Base-by-base conservation (phyloP, 192 early-diverging fungal species). In the Lobulomyces angularis region DNA sequence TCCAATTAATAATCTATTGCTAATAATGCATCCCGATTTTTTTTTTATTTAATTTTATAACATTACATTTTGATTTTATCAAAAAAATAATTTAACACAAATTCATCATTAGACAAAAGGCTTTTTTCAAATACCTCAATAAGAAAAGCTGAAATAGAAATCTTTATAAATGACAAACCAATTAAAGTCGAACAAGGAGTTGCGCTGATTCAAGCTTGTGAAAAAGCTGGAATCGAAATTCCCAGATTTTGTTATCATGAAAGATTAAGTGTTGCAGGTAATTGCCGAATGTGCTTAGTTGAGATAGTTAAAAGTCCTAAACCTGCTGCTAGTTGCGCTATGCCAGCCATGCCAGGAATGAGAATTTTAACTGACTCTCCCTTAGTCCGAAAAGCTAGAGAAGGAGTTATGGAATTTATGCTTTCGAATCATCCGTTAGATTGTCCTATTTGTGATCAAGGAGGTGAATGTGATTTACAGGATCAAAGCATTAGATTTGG, bases 251-350 rank as follows among this genome's bases (percentile, higher is more conserved):
- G 78, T 61, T 82, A 83, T 70, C 80, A 84, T 69, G 87, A 91
- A 58, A 84, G 95, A 29, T 73, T 98, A 28, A 82, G 86, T 8
- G 73, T 98, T 38, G 95, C 95, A 8, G 95, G 95, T 56, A 98
- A 98, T 78, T 98, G 95, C 59, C 85, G 95, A 57, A 96, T 98
- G 91, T 98, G 95, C 57, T 74, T 98, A 44, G 92, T 98, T 23
- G 95, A 98, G 68, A 65, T 98, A 25, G 92, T 93, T 62, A 88
- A 82, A 58, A 74, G 86, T 35, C 92, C 92, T 35, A 98, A 98
- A 64, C 83, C 91, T 26, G 67, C 88, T 16, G 92, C 95, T 11
- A 94, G 92, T 35, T 98, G 95, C 54, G 88, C 95, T 12, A 89
- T 88, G 76, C 92, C 91, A 19, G 90, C 94, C 30, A 86, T 82